Conservation (phyloP, 169 alveolate genomes). For the Hepatocystis sp. region DNA sequence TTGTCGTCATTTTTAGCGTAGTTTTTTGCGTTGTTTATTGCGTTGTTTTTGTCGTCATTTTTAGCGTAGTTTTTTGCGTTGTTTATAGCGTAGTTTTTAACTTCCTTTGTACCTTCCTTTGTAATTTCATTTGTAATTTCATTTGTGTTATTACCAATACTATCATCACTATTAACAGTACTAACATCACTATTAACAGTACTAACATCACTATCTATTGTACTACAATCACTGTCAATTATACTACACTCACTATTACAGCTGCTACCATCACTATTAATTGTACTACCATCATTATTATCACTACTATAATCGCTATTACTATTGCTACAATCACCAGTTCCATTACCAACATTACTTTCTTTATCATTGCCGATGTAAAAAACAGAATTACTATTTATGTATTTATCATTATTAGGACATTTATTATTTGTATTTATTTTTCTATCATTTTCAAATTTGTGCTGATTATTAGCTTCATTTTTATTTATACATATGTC, state of each 20-base stretch:
- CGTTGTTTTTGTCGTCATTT: too few species aligned
- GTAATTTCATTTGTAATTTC: too few species aligned
- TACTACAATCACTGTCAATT: background rate
- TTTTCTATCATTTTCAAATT: background rate
- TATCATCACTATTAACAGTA: background rate
- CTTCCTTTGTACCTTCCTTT: too few species aligned
- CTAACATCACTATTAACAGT: background rate
- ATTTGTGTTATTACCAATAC: too few species aligned
- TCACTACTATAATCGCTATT: background rate
- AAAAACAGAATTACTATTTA: too few species aligned
- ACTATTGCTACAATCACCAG: background rate
- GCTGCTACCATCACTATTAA: background rate
- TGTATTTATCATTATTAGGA: too few species aligned
- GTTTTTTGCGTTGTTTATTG: too few species aligned
- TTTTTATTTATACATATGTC: constrained; percentile 13
- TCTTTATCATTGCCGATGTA: background rate
- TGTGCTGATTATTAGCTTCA: constrained; percentile 1
- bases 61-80: too few species aligned
- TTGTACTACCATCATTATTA: background rate
- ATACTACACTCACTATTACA: background rate
- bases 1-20: too few species aligned
- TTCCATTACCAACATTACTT: background rate
- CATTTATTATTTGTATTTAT: background rate
- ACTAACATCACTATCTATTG: background rate
- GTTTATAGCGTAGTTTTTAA: too few species aligned